Base-by-base conservation (phyloP, 208 protist species). In the Crithidia acanthocephali region DNA sequence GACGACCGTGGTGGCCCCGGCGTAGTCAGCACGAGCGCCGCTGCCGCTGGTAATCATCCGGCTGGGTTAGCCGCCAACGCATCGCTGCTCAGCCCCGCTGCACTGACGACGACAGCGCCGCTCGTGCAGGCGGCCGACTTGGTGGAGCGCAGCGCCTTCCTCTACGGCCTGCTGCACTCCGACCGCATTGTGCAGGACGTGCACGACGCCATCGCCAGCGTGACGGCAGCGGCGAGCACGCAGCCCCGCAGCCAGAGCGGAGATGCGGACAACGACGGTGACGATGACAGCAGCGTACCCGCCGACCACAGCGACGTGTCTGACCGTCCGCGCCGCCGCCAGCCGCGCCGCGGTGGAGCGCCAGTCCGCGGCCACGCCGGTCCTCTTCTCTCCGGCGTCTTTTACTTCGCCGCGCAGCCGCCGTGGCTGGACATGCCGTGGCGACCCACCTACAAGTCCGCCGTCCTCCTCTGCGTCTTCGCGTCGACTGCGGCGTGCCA, bases 391-490 rank as follows among this genome's bases (percentile, higher is more conserved):
- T 32, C 48, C 9, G 72, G 35, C 27, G 72, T 72, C 15, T 77
- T 77, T 18, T 77, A 77, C 30, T 77, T 77, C 20, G 1, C 44
- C 8, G 27, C 55, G 0, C 64, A 59, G 1, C 9, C 72, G 1
- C 72, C 72, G 28, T 51, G 57, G 37, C 56, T 23, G 11, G 72
- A 77, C 28, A 77, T 77, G 72, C 72, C 72, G 55, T 77, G 72
- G 72, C 44, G 72, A n/a, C 72, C 72, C 20, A 52, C 47, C 20
- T 77, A 77, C 64, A 58, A 33, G 9, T 33, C 56, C 8, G 64
- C 50, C 9, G 56, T 67, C 10, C 40, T 77, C 13, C 42, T 77
- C 27, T 77, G 72, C 23, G 56, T 77, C 1, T 77, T 77, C 32
- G 8, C 23, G 2, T 53, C 72, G 1, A 27, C 27, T 27, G 63